These are phyloP conservation scores for Lagenaria siceraria DNA, from an alignment of 306 rosid genomes.

Conservation along the genomic window DNA sequence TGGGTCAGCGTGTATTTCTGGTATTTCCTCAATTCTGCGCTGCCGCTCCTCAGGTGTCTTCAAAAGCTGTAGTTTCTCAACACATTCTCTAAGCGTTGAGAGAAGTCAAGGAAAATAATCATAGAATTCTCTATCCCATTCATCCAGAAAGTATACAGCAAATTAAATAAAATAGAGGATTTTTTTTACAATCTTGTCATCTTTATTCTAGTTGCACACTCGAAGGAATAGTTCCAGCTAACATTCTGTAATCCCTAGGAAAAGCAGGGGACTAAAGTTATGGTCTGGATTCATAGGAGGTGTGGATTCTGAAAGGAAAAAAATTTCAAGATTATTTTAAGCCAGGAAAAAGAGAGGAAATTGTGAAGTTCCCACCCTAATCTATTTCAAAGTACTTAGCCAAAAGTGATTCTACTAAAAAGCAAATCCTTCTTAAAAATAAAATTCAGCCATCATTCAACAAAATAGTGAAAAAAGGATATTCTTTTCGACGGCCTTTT, in stretches of 20 bases:
- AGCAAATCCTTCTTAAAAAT: background rate
- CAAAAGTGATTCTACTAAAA: background rate
- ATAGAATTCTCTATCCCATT: background rate
- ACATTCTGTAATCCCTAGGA: background rate
- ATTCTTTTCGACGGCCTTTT: conserved; percentile 87
- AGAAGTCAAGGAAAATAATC: conserved; percentile 42
- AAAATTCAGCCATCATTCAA: conserved; percentile 3
- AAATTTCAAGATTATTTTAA: background rate
- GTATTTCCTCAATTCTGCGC: conserved; percentile 85
- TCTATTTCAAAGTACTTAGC: background rate
- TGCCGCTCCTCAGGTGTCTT: conserved; percentile 97
- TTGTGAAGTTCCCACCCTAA: background rate
- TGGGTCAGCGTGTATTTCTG: conserved; percentile 85
- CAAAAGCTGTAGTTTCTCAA: conserved; percentile 87
- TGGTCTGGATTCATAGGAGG: background rate
- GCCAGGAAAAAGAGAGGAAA: background rate
- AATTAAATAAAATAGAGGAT: background rate
- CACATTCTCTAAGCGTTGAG: conserved; percentile 97
- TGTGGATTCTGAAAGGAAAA: background rate
- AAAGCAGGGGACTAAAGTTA: background rate
- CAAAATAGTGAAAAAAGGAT: conserved; percentile 47
- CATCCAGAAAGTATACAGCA: background rate
- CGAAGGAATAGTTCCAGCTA: background rate
- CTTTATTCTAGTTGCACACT: background rate
- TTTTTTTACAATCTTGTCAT: background rate